phyloP scores from a whole-genome alignment of 306 rosid species.

The Dalbergia oliveri region DNA sequence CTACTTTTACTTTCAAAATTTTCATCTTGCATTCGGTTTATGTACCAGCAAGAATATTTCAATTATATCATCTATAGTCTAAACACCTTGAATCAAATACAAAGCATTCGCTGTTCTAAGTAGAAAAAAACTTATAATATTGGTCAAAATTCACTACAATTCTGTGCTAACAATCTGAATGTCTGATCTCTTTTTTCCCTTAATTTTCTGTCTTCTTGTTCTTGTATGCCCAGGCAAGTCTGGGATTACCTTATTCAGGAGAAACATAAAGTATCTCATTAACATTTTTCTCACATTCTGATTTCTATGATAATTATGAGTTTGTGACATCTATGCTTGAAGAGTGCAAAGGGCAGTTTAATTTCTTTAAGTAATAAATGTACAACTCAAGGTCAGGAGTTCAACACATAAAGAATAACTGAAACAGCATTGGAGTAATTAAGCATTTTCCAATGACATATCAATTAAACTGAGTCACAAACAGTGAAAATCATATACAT shows the following conservation, averaged over 20 bases:
- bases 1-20: constrained; percentile 15
- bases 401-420: constrained; percentile 8
- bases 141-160: not conserved
- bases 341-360: not conserved
- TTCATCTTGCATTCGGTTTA: constrained; percentile 15
- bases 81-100: constrained; percentile 27
- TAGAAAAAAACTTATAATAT: not conserved
- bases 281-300: constrained; percentile 15
- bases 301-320: constrained; percentile 17
- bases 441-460: not conserved
- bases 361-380: constrained; percentile 11
- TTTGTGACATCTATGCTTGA: constrained; percentile 16
- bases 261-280: constrained; percentile 33
- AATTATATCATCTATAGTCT: constrained; percentile 38
- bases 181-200: not conserved
- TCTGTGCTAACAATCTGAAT: constrained; percentile 23
- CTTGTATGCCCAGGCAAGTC: constrained; percentile 16
- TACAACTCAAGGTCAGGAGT: constrained; percentile 27
- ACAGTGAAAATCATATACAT: constrained; percentile 26
- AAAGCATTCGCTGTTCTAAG: not conserved
- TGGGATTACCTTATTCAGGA: constrained; percentile 19
- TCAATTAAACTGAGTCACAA: constrained; percentile 13
- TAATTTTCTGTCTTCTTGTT: not conserved
- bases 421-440: constrained; percentile 23
- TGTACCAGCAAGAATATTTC: constrained; percentile 16